A percentile compares a stretch with the other conserved stretches of the same genome.
These are phyloP conservation scores for Talaromyces marneffei DNA, from an alignment of 2,329 filamentous ascomycete genomes.

Conservation along the genomic window DNA sequence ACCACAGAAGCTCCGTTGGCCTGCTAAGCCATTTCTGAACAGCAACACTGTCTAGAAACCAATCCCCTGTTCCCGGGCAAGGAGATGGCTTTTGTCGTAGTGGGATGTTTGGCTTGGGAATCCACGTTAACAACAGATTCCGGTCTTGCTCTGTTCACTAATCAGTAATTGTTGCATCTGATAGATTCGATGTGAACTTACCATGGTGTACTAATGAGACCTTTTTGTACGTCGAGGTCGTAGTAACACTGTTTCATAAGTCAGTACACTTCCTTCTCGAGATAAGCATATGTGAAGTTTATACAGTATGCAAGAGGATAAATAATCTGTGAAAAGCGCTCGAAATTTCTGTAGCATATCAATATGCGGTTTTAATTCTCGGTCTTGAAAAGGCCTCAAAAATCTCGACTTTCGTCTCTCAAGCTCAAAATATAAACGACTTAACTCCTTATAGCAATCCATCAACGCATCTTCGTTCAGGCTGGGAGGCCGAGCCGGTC, in stretches of 20 bases:
- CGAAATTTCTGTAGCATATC: constrained; percentile 4
- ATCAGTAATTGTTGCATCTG: not conserved
- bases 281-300: not conserved
- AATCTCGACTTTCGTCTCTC: constrained; percentile 1
- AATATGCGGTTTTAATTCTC: not conserved
- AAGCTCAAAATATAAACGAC: not conserved
- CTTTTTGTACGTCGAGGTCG: not conserved
- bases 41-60: not conserved
- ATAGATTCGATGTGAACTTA: not conserved
- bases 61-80: constrained; percentile 1
- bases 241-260: not conserved
- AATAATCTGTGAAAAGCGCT: constrained; percentile 2
- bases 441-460: constrained; percentile 2
- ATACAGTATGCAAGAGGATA: constrained; percentile 6
- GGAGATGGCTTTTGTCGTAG: not conserved
- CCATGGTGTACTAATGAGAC: not conserved
- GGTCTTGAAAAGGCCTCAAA: not conserved
- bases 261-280: not conserved
- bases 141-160: not conserved
- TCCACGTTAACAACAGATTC: not conserved
- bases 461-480: constrained; percentile 3
- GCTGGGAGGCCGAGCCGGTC: not conserved
- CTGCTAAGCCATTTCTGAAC: not conserved
- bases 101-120: not conserved
- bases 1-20: constrained; percentile 6